Base-by-base conservation (phyloP, 495 filamentous ascomycete species). In the Sabuloglossum arenarium region DNA sequence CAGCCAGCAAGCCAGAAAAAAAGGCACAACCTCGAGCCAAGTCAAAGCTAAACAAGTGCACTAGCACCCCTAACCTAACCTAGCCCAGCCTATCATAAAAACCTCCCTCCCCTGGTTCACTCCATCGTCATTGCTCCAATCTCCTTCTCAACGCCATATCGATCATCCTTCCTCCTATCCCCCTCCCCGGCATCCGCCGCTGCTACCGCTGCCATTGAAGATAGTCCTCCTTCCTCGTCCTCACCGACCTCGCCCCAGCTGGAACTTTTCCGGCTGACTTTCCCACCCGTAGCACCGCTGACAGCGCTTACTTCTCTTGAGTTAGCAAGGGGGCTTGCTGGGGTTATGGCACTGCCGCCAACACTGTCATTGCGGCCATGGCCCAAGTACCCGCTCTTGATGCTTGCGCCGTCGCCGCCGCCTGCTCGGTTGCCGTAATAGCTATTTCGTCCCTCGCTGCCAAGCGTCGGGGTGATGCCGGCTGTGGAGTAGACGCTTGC, bases 401-500 rank as follows among this genome's bases (percentile, higher is more conserved):
- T 72, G 62, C 88, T 94, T 0, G 79, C 77, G 0, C 78, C 84
- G 60, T 93, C 88, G 58, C 78, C 84, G 60, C 93, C 88, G 58
- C 66, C 73, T 66, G 81, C 81, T 65, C 87, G 86, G 39, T 70
- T 70, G 10, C 85, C 76, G 62, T 94, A 86, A 59, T 85, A 80
- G 67, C 86, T 91, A 62, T 82, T 85, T 29, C 88, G 73, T n/a
- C n/a, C n/a, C 62, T 94, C 88, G 53, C 84, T 84, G 11, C 70
- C 69, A 28, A 82, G 62, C 9, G 78, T 72, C 1, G 80, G 78
- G 3, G 76, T 71, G 16, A 85, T 76, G 1, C 87, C 85, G 6
- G 85, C 84, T 1, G 80, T 75, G 0, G 85, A 90, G 67, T 95
- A 91, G 30, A 95, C 81, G 66, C 88, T 94, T 21, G 84, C 80